Conservation (phyloP, 805 yeast species). For the Lachancea nothofagi region DNA sequence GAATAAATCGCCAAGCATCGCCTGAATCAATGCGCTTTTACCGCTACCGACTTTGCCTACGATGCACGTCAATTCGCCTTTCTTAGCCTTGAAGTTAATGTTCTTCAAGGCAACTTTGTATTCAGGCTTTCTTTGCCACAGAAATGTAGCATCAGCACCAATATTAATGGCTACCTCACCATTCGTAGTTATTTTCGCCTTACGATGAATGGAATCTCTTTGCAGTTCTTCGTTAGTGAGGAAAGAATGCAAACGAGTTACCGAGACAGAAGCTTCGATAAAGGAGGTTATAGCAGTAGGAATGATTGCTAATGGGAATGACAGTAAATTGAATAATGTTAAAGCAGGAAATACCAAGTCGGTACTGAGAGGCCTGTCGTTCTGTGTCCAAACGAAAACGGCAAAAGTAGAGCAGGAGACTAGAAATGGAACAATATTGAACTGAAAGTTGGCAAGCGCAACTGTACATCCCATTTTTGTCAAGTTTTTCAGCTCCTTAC, state of each 20-base stretch:
- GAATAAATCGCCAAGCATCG: slow-evolving; percentile 76
- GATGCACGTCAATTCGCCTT: slow-evolving; percentile 77
- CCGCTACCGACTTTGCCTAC: slow-evolving; percentile 91
- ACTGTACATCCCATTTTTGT: slow-evolving; percentile 64
- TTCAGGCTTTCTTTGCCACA: slow-evolving; percentile 70
- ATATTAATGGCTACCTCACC: slow-evolving; percentile 68
- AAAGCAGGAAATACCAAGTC: slow-evolving; percentile 91
- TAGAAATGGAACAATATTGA: slow-evolving; percentile 81
- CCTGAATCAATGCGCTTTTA: slow-evolving; percentile 74
- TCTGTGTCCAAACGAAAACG: slow-evolving; percentile 57
- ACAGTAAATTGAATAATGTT: slow-evolving; percentile 77
- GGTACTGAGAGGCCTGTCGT: slow-evolving; percentile 64
- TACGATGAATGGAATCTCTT: slow-evolving; percentile 53
- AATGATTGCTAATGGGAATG: slow-evolving; percentile 87
- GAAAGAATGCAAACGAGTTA: slow-evolving; percentile 67
- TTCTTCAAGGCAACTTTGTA: slow-evolving; percentile 63
- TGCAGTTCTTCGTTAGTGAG: slow-evolving; percentile 77
- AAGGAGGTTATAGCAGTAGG: slow-evolving; percentile 85
- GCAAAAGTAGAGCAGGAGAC: slow-evolving; percentile 90
- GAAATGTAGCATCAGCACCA: slow-evolving; percentile 58
- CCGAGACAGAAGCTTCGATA: slow-evolving; percentile 84
- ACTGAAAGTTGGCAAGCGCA: slow-evolving; percentile 68
- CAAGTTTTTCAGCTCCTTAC: slow-evolving; percentile 74
- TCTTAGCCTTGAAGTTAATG: slow-evolving; percentile 56
- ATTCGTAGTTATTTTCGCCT: slow-evolving; percentile 38